phyloP scores from a whole-genome alignment of 169 alveolate genomes.

The Plasmodium malariae region DNA sequence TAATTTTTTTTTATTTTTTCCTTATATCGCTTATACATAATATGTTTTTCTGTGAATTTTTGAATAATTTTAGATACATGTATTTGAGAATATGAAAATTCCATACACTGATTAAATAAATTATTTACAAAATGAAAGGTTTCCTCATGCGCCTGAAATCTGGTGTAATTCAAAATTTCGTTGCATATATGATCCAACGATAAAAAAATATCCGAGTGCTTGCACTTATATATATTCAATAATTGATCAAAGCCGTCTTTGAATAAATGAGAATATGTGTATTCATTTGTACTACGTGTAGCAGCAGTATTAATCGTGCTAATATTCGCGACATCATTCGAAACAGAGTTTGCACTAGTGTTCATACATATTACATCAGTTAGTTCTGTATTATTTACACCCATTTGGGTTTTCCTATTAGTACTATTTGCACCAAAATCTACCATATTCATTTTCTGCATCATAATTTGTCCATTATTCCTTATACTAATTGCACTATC shows the following conservation, averaged over 20 bases:
- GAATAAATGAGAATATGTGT: neutral
- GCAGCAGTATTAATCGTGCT: no score
- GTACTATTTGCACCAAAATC: no score
- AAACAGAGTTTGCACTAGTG: no score
- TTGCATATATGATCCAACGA: constrained; percentile 57
- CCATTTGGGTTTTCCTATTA: no score
- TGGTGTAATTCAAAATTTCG: constrained; percentile 63
- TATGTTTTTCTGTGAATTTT: constrained; percentile 24
- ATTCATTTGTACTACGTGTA: neutral
- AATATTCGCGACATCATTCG: no score
- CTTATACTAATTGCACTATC: no score
- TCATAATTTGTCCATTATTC: no score
- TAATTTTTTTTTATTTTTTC: constrained; percentile 33
- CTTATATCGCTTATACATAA: constrained; percentile 60
- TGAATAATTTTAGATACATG: constrained; percentile 27
- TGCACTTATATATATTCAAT: constrained; percentile 31
- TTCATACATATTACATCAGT: no score
- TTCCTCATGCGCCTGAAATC: constrained; percentile 50
- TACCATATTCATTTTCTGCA: no score
- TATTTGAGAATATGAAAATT: constrained; percentile 25
- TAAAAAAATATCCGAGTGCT: constrained; percentile 19
- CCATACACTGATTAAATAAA: constrained; percentile 34
- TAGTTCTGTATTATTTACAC: no score
- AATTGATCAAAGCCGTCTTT: constrained; percentile 54
- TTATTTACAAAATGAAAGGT: constrained; percentile 33